Percentiles rank a stretch among this genome's conserved stretches.
phyloP scores from a whole-genome alignment of 306 rosid species.

The Gynostemma pentaphyllum region DNA sequence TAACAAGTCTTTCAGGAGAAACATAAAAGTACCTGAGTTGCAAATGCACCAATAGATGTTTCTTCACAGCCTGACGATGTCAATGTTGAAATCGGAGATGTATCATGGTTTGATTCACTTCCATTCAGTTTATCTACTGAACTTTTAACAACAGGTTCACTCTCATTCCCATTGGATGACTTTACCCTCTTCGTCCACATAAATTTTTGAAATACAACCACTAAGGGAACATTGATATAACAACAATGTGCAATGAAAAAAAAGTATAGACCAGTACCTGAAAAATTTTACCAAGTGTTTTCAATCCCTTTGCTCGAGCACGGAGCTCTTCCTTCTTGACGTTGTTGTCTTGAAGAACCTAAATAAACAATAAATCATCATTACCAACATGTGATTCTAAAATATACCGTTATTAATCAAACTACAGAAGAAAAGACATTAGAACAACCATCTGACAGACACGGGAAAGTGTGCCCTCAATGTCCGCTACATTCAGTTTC shows the following conservation, averaged over 20 bases:
- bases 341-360: slow-evolving; percentile 89
- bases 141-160: slow-evolving; percentile 27
- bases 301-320: slow-evolving; percentile 92
- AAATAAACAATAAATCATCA: slow-evolving; percentile 20
- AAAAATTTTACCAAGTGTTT: slow-evolving; percentile 91
- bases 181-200: slow-evolving; percentile 53
- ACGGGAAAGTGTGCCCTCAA: slow-evolving; percentile 93
- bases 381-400: slow-evolving; percentile 5
- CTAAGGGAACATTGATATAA: slow-evolving; percentile 8
- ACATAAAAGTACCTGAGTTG: slow-evolving; percentile 36
- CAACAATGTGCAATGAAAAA: background rate
- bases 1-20: background rate
- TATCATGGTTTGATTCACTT: slow-evolving; percentile 43
- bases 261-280: slow-evolving; percentile 45
- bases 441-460: slow-evolving; percentile 87
- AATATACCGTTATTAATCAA: background rate
- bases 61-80: slow-evolving; percentile 30
- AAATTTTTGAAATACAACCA: slow-evolving; percentile 17
- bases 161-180: slow-evolving; percentile 49
- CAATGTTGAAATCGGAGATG: slow-evolving; percentile 46
- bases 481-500: slow-evolving; percentile 97
- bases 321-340: slow-evolving; percentile 87
- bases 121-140: slow-evolving; percentile 61
- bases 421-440: background rate
- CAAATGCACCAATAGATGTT: slow-evolving; percentile 24